Conservation (phyloP, 495 filamentous ascomycete genomes). For the Penicillium lividum region DNA sequence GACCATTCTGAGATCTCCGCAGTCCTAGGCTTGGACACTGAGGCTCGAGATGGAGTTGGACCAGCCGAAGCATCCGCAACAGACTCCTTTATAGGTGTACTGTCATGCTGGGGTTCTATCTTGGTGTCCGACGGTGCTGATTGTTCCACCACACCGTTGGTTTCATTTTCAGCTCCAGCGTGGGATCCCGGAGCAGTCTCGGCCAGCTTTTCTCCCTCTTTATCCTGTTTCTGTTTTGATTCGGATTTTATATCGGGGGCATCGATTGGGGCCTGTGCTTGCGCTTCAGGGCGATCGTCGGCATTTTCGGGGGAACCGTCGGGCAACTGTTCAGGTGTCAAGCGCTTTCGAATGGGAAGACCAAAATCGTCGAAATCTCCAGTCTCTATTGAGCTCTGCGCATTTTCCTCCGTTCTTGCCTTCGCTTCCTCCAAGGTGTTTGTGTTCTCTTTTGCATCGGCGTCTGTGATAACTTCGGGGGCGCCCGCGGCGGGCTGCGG, state of each 20-base stretch:
- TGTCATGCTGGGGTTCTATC: neutral
- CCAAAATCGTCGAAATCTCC: slow-evolving; percentile 47
- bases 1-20: slow-evolving; percentile 77
- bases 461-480: slow-evolving; percentile 9
- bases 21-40: slow-evolving; percentile 24
- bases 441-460: slow-evolving; percentile 9
- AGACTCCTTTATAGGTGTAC: neutral
- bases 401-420: neutral
- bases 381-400: slow-evolving; percentile 22
- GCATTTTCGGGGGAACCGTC: slow-evolving; percentile 23
- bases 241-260: slow-evolving; percentile 5
- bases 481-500: slow-evolving; percentile 10
- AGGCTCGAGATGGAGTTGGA: slow-evolving; percentile 16
- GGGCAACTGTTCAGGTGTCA: slow-evolving; percentile 17
- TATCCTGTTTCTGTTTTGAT: slow-evolving; percentile 11
- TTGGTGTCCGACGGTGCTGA: slow-evolving; percentile 7
- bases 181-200: slow-evolving; percentile 1
- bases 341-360: slow-evolving; percentile 41
- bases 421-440: slow-evolving; percentile 2
- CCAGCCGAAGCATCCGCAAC: slow-evolving; percentile 2
- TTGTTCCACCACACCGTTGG: slow-evolving; percentile 5
- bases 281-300: slow-evolving; percentile 27
- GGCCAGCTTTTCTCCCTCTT: neutral
- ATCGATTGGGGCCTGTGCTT: slow-evolving; percentile 12
- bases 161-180: slow-evolving; percentile 1